Conservation (phyloP, 2,329 filamentous ascomycete species). For the Aspergillus tubingensis region DNA sequence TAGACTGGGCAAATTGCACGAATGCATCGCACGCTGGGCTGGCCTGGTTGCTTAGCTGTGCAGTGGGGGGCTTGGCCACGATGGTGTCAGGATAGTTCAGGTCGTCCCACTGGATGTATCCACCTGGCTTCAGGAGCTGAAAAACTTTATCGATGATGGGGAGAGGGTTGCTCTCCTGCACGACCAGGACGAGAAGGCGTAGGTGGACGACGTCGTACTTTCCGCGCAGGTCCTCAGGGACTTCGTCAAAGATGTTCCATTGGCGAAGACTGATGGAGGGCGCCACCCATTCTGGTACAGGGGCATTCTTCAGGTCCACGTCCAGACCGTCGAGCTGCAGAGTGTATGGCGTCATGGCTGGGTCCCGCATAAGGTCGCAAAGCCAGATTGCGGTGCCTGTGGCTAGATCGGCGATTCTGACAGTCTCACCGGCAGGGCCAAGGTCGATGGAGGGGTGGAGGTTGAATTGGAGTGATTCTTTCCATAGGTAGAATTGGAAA, state of each 20-base stretch:
- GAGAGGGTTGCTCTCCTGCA: not conserved
- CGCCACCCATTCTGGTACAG: not conserved
- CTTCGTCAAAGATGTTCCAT: not conserved
- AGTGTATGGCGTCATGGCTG: not conserved
- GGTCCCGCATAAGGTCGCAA: not conserved
- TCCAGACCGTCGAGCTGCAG: slow-evolving; percentile 2
- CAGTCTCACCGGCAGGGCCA: no score
- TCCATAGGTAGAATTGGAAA: slow-evolving; percentile 6
- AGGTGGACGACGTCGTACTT: slow-evolving; percentile 1
- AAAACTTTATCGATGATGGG: not conserved
- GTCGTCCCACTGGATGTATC: slow-evolving; percentile 8
- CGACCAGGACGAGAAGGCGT: not conserved
- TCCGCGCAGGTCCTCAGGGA: not conserved
- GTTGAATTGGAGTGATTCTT: slow-evolving; percentile 6
- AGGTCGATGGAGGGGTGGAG: slow-evolving; percentile 5
- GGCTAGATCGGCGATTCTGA: slow-evolving; percentile 2
- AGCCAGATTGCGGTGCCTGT: slow-evolving; percentile 5
- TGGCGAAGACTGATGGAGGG: not conserved
- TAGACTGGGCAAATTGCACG: no score
- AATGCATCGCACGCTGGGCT: not conserved
- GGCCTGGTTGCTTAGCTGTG: not conserved
- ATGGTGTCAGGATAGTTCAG: not conserved
- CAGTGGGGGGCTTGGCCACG: not conserved
- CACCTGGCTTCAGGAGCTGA: slow-evolving; percentile 1
- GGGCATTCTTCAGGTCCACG: slow-evolving; percentile 5